Base-by-base conservation (phyloP, 2,329 filamentous ascomycete species). In the Penicillium sp. region DNA sequence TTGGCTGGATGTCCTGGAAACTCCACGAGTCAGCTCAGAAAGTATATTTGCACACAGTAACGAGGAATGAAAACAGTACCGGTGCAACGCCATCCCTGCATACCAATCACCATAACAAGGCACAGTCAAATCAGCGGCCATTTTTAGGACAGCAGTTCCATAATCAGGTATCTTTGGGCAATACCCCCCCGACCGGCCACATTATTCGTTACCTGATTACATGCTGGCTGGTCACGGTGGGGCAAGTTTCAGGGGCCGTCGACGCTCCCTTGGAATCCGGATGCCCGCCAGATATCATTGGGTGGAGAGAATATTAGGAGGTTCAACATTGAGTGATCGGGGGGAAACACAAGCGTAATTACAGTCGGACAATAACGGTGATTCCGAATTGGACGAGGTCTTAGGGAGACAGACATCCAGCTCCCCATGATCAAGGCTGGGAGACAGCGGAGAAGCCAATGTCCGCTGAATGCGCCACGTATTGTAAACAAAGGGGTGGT, bases 171-270 rank as follows among this genome's bases (percentile, higher is more conserved):
- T 61, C 44, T 42, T 30, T 51, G 48, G 50, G 53, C 23, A 46
- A 47, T 48, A 58, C 30, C 36, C 18, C 47, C n/a, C n/a, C n/a
- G n/a, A n/a, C n/a, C 39, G 34, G 41, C 47, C 48, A 56, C 54
- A 50, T 56, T 43, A 64, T 65, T 63, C 51, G 60, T 48, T 59
- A 60, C 58, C 57, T 53, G 43, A 55, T 57, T 54, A 56, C 43
- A 51, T 53, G 45, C 47, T 57, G 51, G 50, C 47, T 50, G 47
- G 47, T 35, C 13, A 42, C 11, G 11, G 66, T 64, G 67, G 67
- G 57, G 60, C 62, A 26, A 47, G 61, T 68, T 61, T 70, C 67
- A 70, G 67, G 67, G 67, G 67, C 65, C 65, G 64, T 56, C 55
- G 53, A 48, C 54, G 53, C 61, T 58, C 52, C 62, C 61, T 60